Percentiles rank a stretch among this genome's conserved stretches.
phyloP scores from a whole-genome alignment of 2,329 filamentous ascomycete genomes.

The Ustulina deusta region DNA sequence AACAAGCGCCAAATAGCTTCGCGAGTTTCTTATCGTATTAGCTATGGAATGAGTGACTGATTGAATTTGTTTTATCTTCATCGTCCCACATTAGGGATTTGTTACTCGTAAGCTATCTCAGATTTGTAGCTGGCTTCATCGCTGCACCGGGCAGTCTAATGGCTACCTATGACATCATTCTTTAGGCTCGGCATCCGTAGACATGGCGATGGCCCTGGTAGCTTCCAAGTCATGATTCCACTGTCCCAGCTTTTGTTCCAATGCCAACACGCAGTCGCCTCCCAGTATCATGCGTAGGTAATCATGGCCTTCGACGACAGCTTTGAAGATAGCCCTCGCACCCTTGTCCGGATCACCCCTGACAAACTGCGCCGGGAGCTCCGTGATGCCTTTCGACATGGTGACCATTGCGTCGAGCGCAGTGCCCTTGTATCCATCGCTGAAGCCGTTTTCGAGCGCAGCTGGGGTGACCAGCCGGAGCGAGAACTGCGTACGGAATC shows the following conservation, averaged over 20 bases:
- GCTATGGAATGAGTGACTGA: too few relatives aligned
- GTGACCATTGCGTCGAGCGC: constrained; percentile 28
- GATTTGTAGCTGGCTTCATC: too few relatives aligned
- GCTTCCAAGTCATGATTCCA: constrained; percentile 27
- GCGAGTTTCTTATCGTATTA: too few relatives aligned
- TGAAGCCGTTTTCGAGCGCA: constrained; percentile 18
- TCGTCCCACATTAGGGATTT: too few relatives aligned
- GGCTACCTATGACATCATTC: too few relatives aligned
- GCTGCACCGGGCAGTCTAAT: too few relatives aligned
- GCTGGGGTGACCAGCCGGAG: constrained; percentile 14
- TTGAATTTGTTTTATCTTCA: too few relatives aligned
- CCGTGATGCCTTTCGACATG: background rate
- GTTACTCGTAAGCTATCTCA: too few relatives aligned
- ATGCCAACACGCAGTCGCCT: constrained; percentile 26
- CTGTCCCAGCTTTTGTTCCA: constrained; percentile 30
- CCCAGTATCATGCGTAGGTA: constrained; percentile 37
- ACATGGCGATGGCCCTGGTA: constrained; percentile 28
- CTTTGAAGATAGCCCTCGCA: constrained; percentile 24
- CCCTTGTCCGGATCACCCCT: constrained; percentile 36
- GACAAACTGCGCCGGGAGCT: constrained; percentile 20
- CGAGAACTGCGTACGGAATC: constrained; percentile 29
- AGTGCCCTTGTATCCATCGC: constrained; percentile 32
- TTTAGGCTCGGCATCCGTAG: constrained; percentile 5
- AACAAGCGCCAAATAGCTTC: too few relatives aligned
- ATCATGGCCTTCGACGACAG: constrained; percentile 25